Conservation (phyloP, 495 filamentous ascomycete genomes). For the Trichoderma gamsii region DNA sequence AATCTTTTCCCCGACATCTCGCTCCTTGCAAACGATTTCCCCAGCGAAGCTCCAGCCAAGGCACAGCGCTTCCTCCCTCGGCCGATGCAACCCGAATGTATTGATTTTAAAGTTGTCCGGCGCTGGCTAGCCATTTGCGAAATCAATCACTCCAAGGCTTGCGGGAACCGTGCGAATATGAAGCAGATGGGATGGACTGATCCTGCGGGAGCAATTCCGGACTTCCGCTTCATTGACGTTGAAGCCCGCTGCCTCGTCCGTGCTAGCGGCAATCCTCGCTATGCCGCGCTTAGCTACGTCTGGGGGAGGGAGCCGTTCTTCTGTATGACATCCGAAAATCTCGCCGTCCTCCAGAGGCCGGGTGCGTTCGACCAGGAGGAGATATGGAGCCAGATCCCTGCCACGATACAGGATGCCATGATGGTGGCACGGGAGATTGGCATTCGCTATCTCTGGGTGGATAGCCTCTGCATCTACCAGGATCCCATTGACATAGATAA, state of each 20-base stretch:
- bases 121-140: conserved; percentile 17
- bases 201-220: conserved; percentile 11
- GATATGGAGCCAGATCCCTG: conserved; percentile 19
- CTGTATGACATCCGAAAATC: conserved; percentile 10
- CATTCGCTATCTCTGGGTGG: conserved; percentile 31
- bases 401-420: conserved; percentile 27
- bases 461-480: conserved; percentile 32
- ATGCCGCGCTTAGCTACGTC: conserved; percentile 23
- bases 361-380: conserved; percentile 4
- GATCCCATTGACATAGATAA: conserved; percentile 13
- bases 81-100: conserved; percentile 3
- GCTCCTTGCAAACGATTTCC: conserved; percentile 16
- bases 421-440: conserved; percentile 20
- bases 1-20: conserved; percentile 18
- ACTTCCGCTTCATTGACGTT: conserved; percentile 20
- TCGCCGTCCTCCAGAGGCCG: background rate
- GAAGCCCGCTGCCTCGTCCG: conserved; percentile 17
- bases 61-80: conserved; percentile 15
- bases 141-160: conserved; percentile 15
- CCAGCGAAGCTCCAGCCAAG: background rate
- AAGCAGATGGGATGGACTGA: conserved; percentile 12
- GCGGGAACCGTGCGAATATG: background rate
- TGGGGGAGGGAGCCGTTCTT: conserved; percentile 19
- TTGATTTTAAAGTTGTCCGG: conserved; percentile 18
- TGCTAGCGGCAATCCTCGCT: conserved; percentile 16